phyloP scores from a whole-genome alignment of 2,329 filamentous ascomycete genomes.

The Penicillium sp. region DNA sequence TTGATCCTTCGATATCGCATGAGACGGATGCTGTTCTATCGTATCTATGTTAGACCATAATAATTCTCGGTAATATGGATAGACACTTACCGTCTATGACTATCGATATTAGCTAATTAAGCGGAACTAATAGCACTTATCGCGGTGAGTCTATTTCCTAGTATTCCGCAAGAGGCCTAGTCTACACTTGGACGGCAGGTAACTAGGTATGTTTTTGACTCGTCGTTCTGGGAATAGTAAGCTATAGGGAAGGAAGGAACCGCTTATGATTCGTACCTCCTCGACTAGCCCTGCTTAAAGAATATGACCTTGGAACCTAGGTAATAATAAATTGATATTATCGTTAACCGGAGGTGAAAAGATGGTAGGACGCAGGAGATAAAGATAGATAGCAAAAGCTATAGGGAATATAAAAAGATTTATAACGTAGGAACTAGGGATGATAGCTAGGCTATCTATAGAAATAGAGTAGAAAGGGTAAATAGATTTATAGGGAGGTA shows the following conservation, averaged over 20 bases:
- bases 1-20: not conserved
- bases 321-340: slow-evolving; percentile 1
- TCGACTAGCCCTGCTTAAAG: not conserved
- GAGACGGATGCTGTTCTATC: slow-evolving; percentile 2
- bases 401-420: not conserved
- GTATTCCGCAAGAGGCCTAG: not conserved
- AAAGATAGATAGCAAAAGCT: not conserved
- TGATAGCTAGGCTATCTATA: not conserved
- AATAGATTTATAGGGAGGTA: not conserved
- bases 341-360: not conserved
- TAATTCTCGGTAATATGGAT: not conserved
- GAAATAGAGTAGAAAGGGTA: not conserved
- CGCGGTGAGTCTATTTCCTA: not conserved
- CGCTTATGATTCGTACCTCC: not conserved
- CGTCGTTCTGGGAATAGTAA: not conserved
- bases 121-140: slow-evolving; percentile 1
- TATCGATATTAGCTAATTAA: not conserved
- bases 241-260: not conserved
- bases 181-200: slow-evolving; percentile 2
- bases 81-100: not conserved
- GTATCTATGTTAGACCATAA: not conserved
- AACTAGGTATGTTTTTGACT: not conserved
- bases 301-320: slow-evolving; percentile 1
- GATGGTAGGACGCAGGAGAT: not conserved
- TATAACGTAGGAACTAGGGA: not conserved